These are phyloP conservation scores for Talaromyces piceae DNA, from an alignment of 2,329 filamentous ascomycete species.

Conservation along the genomic window DNA sequence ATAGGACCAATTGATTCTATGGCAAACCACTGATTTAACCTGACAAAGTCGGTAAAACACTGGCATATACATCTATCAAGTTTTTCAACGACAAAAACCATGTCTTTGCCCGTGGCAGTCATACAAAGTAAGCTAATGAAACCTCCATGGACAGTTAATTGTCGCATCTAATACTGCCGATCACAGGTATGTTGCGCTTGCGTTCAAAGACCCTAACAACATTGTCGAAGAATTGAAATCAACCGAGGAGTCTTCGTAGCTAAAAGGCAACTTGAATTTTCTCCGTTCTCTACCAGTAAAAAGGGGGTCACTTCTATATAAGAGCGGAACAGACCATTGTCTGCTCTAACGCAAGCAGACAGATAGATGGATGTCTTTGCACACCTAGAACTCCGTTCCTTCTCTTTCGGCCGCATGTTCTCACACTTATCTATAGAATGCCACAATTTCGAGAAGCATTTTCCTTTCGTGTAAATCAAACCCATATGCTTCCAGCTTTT, in stretches of 20 bases:
- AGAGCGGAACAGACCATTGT: neutral
- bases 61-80: slow-evolving; percentile 56
- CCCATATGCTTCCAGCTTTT: neutral
- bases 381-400: neutral
- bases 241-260: slow-evolving; percentile 10
- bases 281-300: neutral
- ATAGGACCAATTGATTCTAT: neutral
- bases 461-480: neutral
- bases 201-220: slow-evolving; percentile 57
- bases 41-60: slow-evolving; percentile 53
- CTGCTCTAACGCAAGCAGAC: neutral
- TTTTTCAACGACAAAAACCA: slow-evolving; percentile 55
- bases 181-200: slow-evolving; percentile 49
- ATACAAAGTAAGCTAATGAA: slow-evolving; percentile 51
- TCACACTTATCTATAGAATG: neutral
- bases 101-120: slow-evolving; percentile 57
- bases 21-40: neutral
- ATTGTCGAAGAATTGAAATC: slow-evolving; percentile 51
- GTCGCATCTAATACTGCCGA: neutral
- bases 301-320: neutral
- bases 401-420: neutral
- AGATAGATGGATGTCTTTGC: slow-evolving; percentile 1
- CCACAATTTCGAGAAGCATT: neutral
- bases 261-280: neutral
- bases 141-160: neutral